Evolutionary conservation across 345 rosid species (phyloP), one percentile per base, ranked within the genome.

Genomic region (Eutrema japonicum): DNA sequence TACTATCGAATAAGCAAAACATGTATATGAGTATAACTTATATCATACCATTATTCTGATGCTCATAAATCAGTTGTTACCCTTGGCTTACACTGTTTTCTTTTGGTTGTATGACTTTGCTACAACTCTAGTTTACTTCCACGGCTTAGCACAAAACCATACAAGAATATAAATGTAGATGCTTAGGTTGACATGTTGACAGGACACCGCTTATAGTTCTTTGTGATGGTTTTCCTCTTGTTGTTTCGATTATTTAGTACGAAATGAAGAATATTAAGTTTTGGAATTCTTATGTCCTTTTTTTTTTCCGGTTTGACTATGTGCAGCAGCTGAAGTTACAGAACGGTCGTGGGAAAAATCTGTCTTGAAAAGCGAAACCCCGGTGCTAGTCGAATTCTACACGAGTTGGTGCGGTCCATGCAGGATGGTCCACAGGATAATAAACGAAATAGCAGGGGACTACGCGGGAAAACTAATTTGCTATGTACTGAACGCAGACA

Each of bases 401-500:
- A 94, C 97, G 0, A 89, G 89, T 72, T 93, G 97, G 98, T 93
- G 90, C 33, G 90, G 90, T 41, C 90, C 88, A 27, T 86, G 90
- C 77, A 64, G 74, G 74, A 86, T 86, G 88, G 88, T 86, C 3
- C 84, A 79, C 80, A 71, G 84, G 37, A 84, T 89, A 49, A 91
- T 93, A 49, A 86, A 89, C 65, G 97, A 94, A 82, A 88, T 94
- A 35, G 92, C 95, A 0, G 82, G 77, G 43, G 98, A 89, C 61
- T 94, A 94, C 57, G 84, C 83, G 0, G 96, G 93, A 72, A 88
- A 72, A 78, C 83, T 91, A 8, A 83, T 78, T 64, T 91, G 91
- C 80, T 91, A 80, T 63, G 78, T 89, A 8, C 83, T 91, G 37
- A 86, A 94, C 66, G 83, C 96, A 8, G 98, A 94, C 80, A 67